Conservation (phyloP, 306 rosid species). For the Dryas drummondii region DNA sequence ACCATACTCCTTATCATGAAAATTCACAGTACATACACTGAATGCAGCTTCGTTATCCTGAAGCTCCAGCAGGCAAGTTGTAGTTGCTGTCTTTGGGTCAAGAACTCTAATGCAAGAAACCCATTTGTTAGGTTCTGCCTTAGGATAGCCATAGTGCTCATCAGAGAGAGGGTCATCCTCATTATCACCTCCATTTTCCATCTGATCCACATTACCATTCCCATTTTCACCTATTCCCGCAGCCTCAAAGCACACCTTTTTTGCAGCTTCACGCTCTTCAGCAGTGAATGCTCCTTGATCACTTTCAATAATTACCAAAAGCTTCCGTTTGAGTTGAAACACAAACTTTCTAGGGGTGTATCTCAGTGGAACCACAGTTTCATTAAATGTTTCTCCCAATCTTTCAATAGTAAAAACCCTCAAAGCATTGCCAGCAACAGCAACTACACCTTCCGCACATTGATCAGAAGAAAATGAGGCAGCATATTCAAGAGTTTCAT, state of each 20-base stretch:
- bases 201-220: constrained; percentile 70
- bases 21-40: constrained; percentile 87
- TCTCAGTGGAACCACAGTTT: constrained; percentile 92
- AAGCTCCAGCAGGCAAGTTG: constrained; percentile 93
- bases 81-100: constrained; percentile 77
- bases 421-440: constrained; percentile 87
- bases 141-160: constrained; percentile 96
- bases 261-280: constrained; percentile 94
- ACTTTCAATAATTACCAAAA: constrained; percentile 86
- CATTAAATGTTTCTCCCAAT: constrained; percentile 94
- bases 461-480: constrained; percentile 95
- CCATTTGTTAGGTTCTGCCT: constrained; percentile 89
- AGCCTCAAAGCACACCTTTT: constrained; percentile 83
- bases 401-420: constrained; percentile 94
- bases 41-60: constrained; percentile 97
- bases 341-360: constrained; percentile 98
- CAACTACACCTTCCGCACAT: constrained; percentile 94
- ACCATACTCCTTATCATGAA: constrained; percentile 94
- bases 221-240: constrained; percentile 76
- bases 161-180: constrained; percentile 83
- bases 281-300: constrained; percentile 90
- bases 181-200: constrained; percentile 93
- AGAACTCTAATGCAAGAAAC: constrained; percentile 97
- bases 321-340: constrained; percentile 74
- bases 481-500: constrained; percentile 91